Evolutionary conservation across 1,284 basidiomycete species (phyloP), one percentile per base, ranked within the genome.

Genomic region (Anthracocystis panici-leucophaei): DNA sequence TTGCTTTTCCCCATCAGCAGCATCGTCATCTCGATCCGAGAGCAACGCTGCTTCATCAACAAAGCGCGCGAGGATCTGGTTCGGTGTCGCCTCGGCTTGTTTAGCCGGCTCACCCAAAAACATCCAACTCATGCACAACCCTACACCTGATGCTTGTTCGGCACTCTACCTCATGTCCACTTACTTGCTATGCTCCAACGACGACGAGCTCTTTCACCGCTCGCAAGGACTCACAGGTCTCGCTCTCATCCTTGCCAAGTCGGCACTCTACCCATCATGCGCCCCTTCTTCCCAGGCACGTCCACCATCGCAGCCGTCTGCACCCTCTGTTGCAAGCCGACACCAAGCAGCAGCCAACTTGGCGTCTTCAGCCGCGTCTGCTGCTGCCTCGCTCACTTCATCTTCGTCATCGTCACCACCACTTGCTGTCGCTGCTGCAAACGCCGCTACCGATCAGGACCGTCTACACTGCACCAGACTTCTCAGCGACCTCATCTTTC

Each of bases 141-240:
- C 70, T 10, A 67, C 70, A 11, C 60, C 61, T 12, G 70, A 73
- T 18, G 70, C 70, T 4, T 61, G 57, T 45, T 62, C 70, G 4
- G 70, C 70, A 29, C 70, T 73, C 53, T 65, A 73, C 41, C 53
- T 73, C 40, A 67, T 73, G 64, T 61, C 61, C 12, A 61, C 60
- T 44, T 67, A 68, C 23, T 33, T 73, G 9, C 65, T 68, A 20
- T 57, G 53, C 25, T 56, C 57, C 54, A 59, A 58, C 40, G 59
- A 68, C 38, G 65, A 60, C 21, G 46, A 67, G 44, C 62, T 65
- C 40, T 58, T 50, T 42, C 57, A 70, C 21, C 55, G 61, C 27
- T 57, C 67, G 2, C 60, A 59, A 16, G 60, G 60, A 5, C 55
- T 65, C 25, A 60, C 60, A 20, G 57, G 62, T 9, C 67, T 70